Conservation (phyloP, 2,329 filamentous ascomycete genomes). For the Fusarium armeniacum region DNA sequence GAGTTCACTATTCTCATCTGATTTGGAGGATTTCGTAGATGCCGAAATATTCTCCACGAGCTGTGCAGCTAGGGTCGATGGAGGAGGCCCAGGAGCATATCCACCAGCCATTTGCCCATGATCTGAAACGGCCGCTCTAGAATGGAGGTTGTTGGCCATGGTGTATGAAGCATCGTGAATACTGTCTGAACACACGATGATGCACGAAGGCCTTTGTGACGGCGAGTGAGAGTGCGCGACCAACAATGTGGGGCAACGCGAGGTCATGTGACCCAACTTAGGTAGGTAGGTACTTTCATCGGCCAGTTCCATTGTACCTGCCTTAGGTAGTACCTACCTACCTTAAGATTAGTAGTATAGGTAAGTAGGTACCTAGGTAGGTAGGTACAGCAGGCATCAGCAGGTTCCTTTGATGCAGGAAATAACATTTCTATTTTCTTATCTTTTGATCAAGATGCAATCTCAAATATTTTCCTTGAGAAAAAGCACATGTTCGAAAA, state of each 20-base stretch:
- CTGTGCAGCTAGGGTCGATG: conserved; percentile 89
- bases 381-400: background rate
- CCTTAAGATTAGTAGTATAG: no score
- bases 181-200: conserved; percentile 16
- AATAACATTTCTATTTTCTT: background rate
- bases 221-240: conserved; percentile 38
- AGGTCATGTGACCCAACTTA: conserved; percentile 39
- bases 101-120: conserved; percentile 38
- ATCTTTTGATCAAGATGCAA: background rate
- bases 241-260: conserved; percentile 37
- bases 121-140: conserved; percentile 38
- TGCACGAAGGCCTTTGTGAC: conserved; percentile 7
- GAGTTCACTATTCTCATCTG: conserved; percentile 79
- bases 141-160: conserved; percentile 51
- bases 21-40: conserved; percentile 70
- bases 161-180: conserved; percentile 46
- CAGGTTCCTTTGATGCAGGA: background rate
- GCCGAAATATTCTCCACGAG: conserved; percentile 85
- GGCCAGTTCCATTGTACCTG: no score
- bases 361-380: background rate
- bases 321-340: background rate
- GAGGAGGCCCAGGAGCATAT: conserved; percentile 60
- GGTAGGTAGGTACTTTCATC: background rate
- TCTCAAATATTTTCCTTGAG: background rate
- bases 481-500: background rate